A percentile compares a stretch with the other conserved stretches of the same genome.
Evolutionary conservation across 768 basidiomycete genomes (phyloP).

Genomic region (Lactifluus echinatus): DNA sequence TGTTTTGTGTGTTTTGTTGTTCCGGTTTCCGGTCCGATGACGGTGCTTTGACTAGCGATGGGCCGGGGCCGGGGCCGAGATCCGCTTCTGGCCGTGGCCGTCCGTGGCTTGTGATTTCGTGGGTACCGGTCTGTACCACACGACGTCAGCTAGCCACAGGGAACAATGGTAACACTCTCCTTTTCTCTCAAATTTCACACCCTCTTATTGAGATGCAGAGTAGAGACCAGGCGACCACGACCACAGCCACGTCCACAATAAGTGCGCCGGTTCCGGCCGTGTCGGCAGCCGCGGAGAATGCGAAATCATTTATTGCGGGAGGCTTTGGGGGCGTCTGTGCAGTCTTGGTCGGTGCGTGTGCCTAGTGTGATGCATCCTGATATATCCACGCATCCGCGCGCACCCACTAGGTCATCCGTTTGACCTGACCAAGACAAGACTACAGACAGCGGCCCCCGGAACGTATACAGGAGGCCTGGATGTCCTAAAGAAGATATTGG

Average conservation of each 20-base stretch:
- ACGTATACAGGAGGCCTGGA: constrained; percentile 88
- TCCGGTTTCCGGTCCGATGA: too few species aligned
- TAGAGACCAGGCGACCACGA: constrained; percentile 4
- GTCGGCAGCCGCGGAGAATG: constrained; percentile 30
- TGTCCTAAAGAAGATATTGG: constrained; percentile 84
- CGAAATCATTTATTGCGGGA: constrained; percentile 88
- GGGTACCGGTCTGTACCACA: background rate
- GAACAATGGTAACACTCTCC: too few species aligned
- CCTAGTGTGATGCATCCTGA: background rate
- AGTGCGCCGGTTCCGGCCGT: constrained; percentile 16
- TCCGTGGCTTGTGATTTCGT: background rate
- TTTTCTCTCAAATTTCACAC: background rate
- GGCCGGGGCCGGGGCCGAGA: too few species aligned
- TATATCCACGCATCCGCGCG: background rate
- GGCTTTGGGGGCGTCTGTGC: constrained; percentile 85
- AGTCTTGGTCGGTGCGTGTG: constrained; percentile 76
- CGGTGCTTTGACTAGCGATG: too few species aligned
- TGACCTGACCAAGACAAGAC: constrained; percentile 90
- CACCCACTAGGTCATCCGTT: constrained; percentile 80
- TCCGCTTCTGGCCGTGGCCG: too few species aligned
- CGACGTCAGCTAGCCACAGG: too few species aligned
- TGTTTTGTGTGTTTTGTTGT: too few species aligned
- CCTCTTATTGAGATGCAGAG: constrained; percentile 7
- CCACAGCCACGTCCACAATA: background rate
- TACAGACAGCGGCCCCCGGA: constrained; percentile 88